Percentiles rank a stretch among this genome's conserved stretches.
These are phyloP conservation scores for Fragaria ananassa DNA, from an alignment of 306 rosid species.

Conservation along the genomic window DNA sequence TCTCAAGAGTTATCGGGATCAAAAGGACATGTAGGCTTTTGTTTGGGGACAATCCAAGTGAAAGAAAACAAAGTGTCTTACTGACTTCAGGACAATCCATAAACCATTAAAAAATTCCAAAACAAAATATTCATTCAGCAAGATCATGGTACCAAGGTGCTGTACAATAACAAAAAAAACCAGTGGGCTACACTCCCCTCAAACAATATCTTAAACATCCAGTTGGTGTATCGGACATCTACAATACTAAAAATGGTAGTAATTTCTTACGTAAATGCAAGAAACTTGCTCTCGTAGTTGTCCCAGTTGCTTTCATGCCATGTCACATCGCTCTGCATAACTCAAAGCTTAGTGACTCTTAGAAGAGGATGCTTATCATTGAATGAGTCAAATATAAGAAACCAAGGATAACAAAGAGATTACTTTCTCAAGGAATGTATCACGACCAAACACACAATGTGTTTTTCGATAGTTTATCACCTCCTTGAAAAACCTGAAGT, in stretches of 20 bases:
- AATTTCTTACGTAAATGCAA: conserved; percentile 85
- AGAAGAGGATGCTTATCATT: conserved; percentile 6
- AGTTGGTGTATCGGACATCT: neutral
- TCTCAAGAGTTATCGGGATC: neutral
- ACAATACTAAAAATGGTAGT: neutral
- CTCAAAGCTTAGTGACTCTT: conserved; percentile 23
- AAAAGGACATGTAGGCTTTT: neutral
- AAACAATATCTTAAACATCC: neutral
- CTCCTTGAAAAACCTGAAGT: conserved; percentile 79
- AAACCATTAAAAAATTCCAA: neutral
- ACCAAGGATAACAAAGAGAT: conserved; percentile 14
- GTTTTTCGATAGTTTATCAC: conserved; percentile 60
- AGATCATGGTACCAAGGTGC: neutral
- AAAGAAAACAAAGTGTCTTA: neutral
- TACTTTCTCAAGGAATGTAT: conserved; percentile 65
- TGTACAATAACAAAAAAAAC: neutral
- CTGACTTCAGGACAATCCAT: neutral
- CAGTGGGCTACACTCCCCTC: neutral
- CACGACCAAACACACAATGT: conserved; percentile 56
- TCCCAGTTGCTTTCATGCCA: conserved; percentile 97
- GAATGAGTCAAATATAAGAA: conserved; percentile 16
- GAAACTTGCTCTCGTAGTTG: conserved; percentile 74
- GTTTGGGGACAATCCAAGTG: neutral
- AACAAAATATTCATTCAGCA: neutral
- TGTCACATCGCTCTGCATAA: conserved; percentile 70